These are phyloP conservation scores for Colletotrichum sp. DNA, from an alignment of 2,329 filamentous ascomycete species.

Conservation along the genomic window DNA sequence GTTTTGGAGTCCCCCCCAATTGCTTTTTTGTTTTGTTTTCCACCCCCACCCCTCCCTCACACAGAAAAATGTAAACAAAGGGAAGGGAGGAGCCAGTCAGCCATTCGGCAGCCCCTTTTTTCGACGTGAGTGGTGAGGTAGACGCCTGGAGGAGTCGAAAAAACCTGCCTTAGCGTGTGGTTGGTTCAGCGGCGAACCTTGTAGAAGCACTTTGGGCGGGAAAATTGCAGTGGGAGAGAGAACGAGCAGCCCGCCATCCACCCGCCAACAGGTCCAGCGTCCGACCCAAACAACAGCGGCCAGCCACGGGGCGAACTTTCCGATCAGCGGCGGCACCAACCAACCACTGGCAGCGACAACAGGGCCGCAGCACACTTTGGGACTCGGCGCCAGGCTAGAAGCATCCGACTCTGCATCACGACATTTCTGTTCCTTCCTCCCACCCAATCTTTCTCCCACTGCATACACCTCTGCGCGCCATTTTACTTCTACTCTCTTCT, in stretches of 20 bases:
- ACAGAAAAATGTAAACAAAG: conserved; percentile 22
- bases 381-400: neutral
- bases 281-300: conserved; percentile 8
- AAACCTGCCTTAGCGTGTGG: conserved; percentile 10
- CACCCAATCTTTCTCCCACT: neutral
- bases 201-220: neutral
- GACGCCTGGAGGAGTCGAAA: neutral
- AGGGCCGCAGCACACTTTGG: neutral
- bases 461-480: neutral
- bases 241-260: conserved; percentile 3
- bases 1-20: conserved; percentile 22
- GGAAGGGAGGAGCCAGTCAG: neutral
- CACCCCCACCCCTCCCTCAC: neutral
- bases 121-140: neutral
- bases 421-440: neutral
- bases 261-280: conserved; percentile 21
- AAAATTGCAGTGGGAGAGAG: neutral
- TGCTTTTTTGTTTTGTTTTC: conserved; percentile 11
- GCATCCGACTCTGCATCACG: conserved; percentile 3
- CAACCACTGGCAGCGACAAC: neutral
- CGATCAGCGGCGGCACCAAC: neutral
- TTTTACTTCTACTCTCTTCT: neutral
- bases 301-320: neutral
- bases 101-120: conserved; percentile 11
- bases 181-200: conserved; percentile 19